phyloP scores from a whole-genome alignment of 148 eudicot species.

The Diospyros lotus region DNA sequence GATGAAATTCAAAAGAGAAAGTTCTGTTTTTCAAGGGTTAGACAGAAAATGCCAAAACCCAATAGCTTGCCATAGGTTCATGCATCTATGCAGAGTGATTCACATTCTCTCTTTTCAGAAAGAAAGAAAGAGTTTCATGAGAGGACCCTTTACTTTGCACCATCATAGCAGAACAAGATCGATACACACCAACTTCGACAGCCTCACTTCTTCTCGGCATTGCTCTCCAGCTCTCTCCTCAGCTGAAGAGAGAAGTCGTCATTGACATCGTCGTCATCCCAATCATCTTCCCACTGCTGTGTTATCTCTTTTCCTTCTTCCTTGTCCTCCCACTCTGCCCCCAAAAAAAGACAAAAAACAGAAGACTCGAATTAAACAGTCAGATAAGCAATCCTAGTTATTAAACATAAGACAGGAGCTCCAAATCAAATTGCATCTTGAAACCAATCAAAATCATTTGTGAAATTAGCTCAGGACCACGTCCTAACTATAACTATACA shows the following conservation, averaged over 20 bases:
- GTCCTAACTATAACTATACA: too few species aligned
- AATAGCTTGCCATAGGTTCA: too few species aligned
- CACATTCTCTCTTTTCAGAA: neutral
- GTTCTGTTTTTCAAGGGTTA: too few species aligned
- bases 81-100: neutral
- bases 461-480: too few species aligned
- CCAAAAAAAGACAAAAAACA: neutral
- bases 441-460: too few species aligned
- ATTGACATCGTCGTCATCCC: constrained; percentile 90
- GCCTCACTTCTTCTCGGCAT: constrained; percentile 50
- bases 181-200: neutral
- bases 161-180: neutral
- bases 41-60: too few species aligned
- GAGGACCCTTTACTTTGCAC: neutral
- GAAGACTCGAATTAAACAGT: neutral
- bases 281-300: constrained; percentile 92
- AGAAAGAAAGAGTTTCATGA: neutral
- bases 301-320: constrained; percentile 79
- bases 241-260: constrained; percentile 86
- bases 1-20: too few species aligned
- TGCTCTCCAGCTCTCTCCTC: constrained; percentile 65
- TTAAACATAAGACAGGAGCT: too few species aligned
- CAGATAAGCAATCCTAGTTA: neutral
- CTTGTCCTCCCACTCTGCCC: constrained; percentile 69
- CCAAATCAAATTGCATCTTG: too few species aligned